These are phyloP conservation scores for Diaporthe ilicicola DNA, from an alignment of 2,329 filamentous ascomycete species.

Conservation along the genomic window DNA sequence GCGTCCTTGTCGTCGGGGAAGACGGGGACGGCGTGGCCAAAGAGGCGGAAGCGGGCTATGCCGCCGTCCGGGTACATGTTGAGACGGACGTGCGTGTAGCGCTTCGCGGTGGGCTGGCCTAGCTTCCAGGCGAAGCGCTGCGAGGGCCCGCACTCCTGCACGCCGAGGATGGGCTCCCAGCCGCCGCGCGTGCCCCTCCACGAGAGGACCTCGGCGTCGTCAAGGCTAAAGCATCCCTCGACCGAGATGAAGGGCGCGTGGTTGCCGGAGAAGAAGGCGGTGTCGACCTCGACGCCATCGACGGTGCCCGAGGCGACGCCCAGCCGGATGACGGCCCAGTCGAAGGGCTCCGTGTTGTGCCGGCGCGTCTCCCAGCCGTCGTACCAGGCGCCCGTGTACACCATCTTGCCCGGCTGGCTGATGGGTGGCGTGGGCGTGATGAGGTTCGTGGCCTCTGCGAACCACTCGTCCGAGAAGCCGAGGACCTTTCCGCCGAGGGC, in stretches of 20 bases:
- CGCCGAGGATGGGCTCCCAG: slow-evolving; percentile 77
- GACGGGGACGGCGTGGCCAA: slow-evolving; percentile 78
- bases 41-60: slow-evolving; percentile 82
- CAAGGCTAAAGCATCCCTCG: slow-evolving; percentile 74
- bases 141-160: slow-evolving; percentile 77
- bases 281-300: slow-evolving; percentile 80
- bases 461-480: slow-evolving; percentile 74
- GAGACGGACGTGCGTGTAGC: slow-evolving; percentile 81
- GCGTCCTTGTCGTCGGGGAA: slow-evolving; percentile 73
- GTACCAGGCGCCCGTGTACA: slow-evolving; percentile 75
- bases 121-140: slow-evolving; percentile 80
- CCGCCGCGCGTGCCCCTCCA: slow-evolving; percentile 66
- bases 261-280: slow-evolving; percentile 83
- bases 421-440: slow-evolving; percentile 71
- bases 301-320: slow-evolving; percentile 77
- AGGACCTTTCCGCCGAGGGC: slow-evolving; percentile 66
- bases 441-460: slow-evolving; percentile 71
- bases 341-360: slow-evolving; percentile 70
- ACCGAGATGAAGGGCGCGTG: slow-evolving; percentile 82
- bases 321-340: slow-evolving; percentile 73
- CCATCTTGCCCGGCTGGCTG: slow-evolving; percentile 72
- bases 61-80: slow-evolving; percentile 90
- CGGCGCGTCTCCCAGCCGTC: slow-evolving; percentile 76
- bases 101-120: slow-evolving; percentile 62
- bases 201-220: slow-evolving; percentile 65